phyloP scores from a whole-genome alignment of 768 basidiomycete species.

The Lactifluus echinatus region DNA sequence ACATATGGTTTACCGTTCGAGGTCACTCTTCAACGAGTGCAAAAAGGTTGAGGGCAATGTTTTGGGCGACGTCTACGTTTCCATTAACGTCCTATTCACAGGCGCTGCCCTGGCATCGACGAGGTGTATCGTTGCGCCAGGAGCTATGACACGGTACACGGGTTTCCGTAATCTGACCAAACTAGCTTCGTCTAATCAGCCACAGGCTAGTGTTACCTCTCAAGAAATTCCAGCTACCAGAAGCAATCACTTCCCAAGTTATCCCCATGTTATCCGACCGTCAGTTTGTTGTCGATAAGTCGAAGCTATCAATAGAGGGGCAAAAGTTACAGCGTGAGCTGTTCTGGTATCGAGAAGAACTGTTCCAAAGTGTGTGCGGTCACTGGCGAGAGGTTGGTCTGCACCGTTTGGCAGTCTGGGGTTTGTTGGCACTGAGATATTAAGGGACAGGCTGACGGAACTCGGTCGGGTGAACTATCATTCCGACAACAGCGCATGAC shows the following conservation, averaged over 20 bases:
- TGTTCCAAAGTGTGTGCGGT: conserved; percentile 60
- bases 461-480: conserved; percentile 65
- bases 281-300: conserved; percentile 84
- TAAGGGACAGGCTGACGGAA: conserved; percentile 58
- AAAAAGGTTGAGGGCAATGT: conserved; percentile 42
- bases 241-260: conserved; percentile 47
- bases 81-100: conserved; percentile 20
- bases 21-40: conserved; percentile 60
- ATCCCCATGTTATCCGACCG: conserved; percentile 83
- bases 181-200: not conserved
- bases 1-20: conserved; percentile 89
- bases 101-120: conserved; percentile 35
- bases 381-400: conserved; percentile 77
- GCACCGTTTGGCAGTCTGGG: not conserved
- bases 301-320: conserved; percentile 49
- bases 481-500: conserved; percentile 74
- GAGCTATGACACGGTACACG: conserved; percentile 70
- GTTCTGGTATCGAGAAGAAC: conserved; percentile 94
- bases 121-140: conserved; percentile 69
- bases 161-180: not conserved
- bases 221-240: conserved; percentile 55
- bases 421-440: not conserved
- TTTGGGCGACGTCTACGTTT: not conserved
- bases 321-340: conserved; percentile 62
- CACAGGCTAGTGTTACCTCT: conserved; percentile 61